Conservation (phyloP, 805 yeast species). For the Wickerhamomyces ciferrii region DNA sequence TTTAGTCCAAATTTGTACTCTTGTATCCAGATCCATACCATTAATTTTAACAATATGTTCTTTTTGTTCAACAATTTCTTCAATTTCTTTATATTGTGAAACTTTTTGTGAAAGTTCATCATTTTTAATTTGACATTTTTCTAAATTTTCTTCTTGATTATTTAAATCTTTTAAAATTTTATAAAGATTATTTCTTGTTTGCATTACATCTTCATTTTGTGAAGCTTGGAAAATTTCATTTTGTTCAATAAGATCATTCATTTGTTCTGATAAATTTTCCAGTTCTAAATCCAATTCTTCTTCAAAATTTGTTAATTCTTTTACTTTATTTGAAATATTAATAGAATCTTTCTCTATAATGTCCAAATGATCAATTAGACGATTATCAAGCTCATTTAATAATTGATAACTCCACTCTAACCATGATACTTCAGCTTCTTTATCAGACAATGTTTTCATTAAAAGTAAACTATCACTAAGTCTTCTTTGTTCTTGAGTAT, state of each 20-base stretch:
- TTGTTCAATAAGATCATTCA: constrained; percentile 3
- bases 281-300: not conserved
- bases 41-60: not conserved
- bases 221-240: constrained; percentile 10
- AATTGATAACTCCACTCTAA: constrained; percentile 20
- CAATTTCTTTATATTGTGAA: not conserved
- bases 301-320: constrained; percentile 5
- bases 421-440: constrained; percentile 21
- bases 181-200: constrained; percentile 7
- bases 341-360: constrained; percentile 8
- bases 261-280: not conserved
- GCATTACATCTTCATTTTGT: constrained; percentile 8
- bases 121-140: constrained; percentile 8
- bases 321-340: not conserved
- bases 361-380: constrained; percentile 11
- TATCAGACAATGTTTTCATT: constrained; percentile 22
- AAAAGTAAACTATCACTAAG: constrained; percentile 18
- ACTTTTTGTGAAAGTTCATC: constrained; percentile 1
- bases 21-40: not conserved
- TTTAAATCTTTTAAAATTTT: constrained; percentile 2
- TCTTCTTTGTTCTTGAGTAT: constrained; percentile 15
- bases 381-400: constrained; percentile 15
- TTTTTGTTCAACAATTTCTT: not conserved
- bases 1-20: not conserved
- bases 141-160: constrained; percentile 1